Evolutionary conservation across 2,329 filamentous ascomycete genomes (phyloP).

Genomic region (Penicillium sp.): DNA sequence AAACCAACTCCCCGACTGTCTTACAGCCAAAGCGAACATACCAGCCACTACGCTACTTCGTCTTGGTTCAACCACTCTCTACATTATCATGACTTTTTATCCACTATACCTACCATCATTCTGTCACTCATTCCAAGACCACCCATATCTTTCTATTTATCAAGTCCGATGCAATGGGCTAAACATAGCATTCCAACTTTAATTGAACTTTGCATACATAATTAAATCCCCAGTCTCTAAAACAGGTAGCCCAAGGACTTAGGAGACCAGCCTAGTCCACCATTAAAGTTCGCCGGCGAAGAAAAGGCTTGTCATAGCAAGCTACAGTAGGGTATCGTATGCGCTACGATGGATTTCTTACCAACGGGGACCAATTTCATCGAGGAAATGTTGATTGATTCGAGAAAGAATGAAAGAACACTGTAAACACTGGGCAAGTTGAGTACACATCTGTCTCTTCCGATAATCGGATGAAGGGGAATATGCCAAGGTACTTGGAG

Average conservation of each 20-base stretch:
- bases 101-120: not conserved
- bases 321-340: too few species aligned
- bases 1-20: not conserved
- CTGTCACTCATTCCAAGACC: not conserved
- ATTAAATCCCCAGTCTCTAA: slow-evolving; percentile 11
- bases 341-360: too few species aligned
- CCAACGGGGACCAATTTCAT: too few species aligned
- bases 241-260: slow-evolving; percentile 22
- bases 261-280: slow-evolving; percentile 24
- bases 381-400: too few species aligned
- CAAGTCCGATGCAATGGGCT: not conserved
- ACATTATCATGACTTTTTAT: not conserved
- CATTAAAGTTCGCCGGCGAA: too few species aligned
- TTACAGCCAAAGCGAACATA: not conserved
- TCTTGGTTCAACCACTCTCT: not conserved
- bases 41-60: not conserved
- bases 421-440: too few species aligned
- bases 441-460: too few species aligned
- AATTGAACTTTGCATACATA: too few species aligned
- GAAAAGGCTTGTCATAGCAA: too few species aligned
- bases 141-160: not conserved
- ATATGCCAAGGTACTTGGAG: too few species aligned
- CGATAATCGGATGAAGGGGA: too few species aligned
- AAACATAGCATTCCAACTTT: not conserved
- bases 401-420: too few species aligned